Base-by-base conservation (phyloP, 352 stramenopile species). In the Paralagenidium karlingii region DNA sequence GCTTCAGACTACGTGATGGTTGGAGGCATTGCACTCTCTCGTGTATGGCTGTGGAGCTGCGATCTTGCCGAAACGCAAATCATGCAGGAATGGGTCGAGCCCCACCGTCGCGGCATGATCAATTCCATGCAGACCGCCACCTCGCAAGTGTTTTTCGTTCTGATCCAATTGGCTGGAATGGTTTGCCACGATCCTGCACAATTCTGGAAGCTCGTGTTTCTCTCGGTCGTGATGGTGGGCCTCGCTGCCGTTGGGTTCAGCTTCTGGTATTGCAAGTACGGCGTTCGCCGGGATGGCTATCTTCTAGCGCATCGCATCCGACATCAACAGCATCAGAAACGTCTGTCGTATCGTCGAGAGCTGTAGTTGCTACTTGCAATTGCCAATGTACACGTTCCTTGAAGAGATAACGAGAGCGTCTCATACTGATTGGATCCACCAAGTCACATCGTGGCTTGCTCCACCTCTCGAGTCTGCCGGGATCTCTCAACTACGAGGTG, bases 61-160 rank as follows among this genome's bases (percentile, higher is more conserved):
- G 66, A 80, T 37, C 38, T 82, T n/a, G 66, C 61, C 8, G 64
- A 80, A 49, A 78, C 63, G 21, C 68, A 82, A 52, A 66, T 78
- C 39, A 79, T 80, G 66, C 68, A 82, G 42, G 68, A 82, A 49
- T 77, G 62, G 60, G 68, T 80, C 39, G 52, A 64, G n/a, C 53
- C 60, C 10, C 50, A 61, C 34, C 51, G 60, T 7, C 65, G 67
- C 26, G 62, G 65, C 24, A 44, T 54, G 18, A 77, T 80, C 60
- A 78, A 78, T 47, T 50, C 63, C 8, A 80, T 82, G 63, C 68
- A 82, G 38, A 77, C 56, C 0, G 68, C 68, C 21, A 62, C 61
- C 38, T 76, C 57, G 37, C 67, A 82, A 45, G 58, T 80, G 43
- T 82, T 71, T 42, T 80, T 54, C 61, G 68, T 80, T 28, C 29